phyloP scores from a whole-genome alignment of 345 rosid species.

The Cardamine occulta region DNA sequence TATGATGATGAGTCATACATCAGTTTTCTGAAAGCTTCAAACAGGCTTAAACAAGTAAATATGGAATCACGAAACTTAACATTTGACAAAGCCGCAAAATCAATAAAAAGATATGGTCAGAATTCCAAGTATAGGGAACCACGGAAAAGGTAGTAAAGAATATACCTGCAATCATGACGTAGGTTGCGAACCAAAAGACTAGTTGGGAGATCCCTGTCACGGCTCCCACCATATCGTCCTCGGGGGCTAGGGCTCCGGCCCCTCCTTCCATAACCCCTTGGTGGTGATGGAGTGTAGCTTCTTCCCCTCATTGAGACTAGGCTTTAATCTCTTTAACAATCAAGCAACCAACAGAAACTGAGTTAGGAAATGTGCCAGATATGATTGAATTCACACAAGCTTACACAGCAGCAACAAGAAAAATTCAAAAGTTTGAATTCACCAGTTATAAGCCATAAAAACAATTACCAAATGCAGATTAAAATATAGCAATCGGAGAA shows the following conservation, averaged over 20 bases:
- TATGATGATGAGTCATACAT: not conserved
- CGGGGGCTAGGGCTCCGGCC: constrained; percentile 87
- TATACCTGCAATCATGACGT: constrained; percentile 93
- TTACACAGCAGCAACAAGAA: not conserved
- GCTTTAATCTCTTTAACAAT: constrained; percentile 16
- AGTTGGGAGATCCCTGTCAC: constrained; percentile 86
- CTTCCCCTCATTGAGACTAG: constrained; percentile 79
- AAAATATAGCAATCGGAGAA: not conserved
- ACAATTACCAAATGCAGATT: not conserved
- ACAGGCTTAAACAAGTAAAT: not conserved
- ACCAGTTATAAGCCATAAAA: not conserved
- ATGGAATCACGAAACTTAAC: not conserved
- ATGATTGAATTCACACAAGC: not conserved
- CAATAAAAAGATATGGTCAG: not conserved
- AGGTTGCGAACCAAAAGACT: constrained; percentile 98
- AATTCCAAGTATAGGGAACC: not conserved
- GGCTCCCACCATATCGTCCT: constrained; percentile 71
- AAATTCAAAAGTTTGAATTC: not conserved
- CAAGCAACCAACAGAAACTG: not conserved
- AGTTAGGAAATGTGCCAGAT: not conserved
- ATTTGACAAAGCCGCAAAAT: not conserved
- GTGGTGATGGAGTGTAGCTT: constrained; percentile 85
- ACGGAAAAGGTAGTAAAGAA: not conserved
- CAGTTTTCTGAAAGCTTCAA: not conserved
- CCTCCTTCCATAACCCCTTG: constrained; percentile 81